These are phyloP conservation scores for Cutaneotrichosporon sp. DNA, from an alignment of 1,284 basidiomycete species.

Conservation along the genomic window DNA sequence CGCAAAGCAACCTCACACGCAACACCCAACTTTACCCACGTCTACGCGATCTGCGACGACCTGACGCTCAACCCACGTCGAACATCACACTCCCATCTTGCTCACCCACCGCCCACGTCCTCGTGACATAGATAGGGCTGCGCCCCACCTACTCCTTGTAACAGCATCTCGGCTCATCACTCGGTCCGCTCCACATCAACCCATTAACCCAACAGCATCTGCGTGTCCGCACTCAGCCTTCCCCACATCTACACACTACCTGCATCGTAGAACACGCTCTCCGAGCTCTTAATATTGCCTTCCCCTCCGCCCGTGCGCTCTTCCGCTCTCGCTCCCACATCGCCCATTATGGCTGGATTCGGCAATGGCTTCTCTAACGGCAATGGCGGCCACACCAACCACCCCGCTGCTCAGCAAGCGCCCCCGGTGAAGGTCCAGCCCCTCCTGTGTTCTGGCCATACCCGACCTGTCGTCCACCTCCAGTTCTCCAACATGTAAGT, in stretches of 20 bases:
- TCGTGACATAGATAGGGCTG: conserved; percentile 5
- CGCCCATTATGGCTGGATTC: conserved; percentile 25
- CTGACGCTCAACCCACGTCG: conserved; percentile 2
- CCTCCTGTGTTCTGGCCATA: conserved; percentile 59
- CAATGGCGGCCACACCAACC: conserved; percentile 13
- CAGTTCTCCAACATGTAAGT: conserved; percentile 70
- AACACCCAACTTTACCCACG: background rate
- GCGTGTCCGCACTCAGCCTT: background rate
- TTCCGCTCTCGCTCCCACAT: background rate
- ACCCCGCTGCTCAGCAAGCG: background rate
- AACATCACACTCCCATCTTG: background rate
- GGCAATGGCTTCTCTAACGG: conserved; percentile 16
- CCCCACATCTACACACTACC: conserved; percentile 7
- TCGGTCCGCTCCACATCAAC: background rate
- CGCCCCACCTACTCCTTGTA: background rate
- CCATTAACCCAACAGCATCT: background rate
- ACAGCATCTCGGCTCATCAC: conserved; percentile 4
- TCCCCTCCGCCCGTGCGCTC: background rate
- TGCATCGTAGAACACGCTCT: background rate
- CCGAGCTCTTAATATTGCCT: background rate
- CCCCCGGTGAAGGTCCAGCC: conserved; percentile 51
- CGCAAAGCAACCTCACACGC: background rate
- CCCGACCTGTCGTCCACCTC: conserved; percentile 84
- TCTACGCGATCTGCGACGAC: conserved; percentile 2
- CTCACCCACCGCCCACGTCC: background rate